These are phyloP conservation scores for Alternaria dauci DNA, from an alignment of 2,329 filamentous ascomycete species.

Conservation along the genomic window DNA sequence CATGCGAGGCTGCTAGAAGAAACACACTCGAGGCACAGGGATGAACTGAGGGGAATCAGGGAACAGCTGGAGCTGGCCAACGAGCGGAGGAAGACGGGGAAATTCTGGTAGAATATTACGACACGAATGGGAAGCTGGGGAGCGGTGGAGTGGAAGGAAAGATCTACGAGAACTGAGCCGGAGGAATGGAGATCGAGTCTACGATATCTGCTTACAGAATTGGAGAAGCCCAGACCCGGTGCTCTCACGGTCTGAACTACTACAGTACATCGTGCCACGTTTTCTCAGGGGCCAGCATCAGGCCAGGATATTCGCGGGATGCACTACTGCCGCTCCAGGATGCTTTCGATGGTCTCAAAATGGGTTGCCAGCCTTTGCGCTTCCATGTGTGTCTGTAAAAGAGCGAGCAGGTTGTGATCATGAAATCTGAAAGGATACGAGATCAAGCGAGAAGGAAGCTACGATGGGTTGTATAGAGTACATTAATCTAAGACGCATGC, in stretches of 20 bases:
- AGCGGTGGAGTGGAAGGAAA: neutral
- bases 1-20: constrained; percentile 53
- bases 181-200: neutral
- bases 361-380: neutral
- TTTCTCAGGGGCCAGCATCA: neutral
- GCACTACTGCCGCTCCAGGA: neutral
- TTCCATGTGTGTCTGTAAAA: neutral
- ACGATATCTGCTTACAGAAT: neutral
- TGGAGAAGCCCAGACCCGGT: neutral
- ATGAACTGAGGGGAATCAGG: constrained; percentile 32
- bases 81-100: constrained; percentile 16
- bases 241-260: neutral
- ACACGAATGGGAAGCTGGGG: neutral
- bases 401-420: neutral
- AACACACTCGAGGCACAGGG: constrained; percentile 26
- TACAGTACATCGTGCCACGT: neutral
- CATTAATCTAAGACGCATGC: neutral
- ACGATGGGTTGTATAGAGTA: neutral
- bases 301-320: neutral
- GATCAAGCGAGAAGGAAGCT: neutral
- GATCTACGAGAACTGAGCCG: neutral
- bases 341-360: neutral
- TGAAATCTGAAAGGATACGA: neutral
- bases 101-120: constrained; percentile 11
- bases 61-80: constrained; percentile 33